Evolutionary conservation across 2,329 filamentous ascomycete genomes (phyloP).

Genomic region (Pseudogymnoascus sp.): DNA sequence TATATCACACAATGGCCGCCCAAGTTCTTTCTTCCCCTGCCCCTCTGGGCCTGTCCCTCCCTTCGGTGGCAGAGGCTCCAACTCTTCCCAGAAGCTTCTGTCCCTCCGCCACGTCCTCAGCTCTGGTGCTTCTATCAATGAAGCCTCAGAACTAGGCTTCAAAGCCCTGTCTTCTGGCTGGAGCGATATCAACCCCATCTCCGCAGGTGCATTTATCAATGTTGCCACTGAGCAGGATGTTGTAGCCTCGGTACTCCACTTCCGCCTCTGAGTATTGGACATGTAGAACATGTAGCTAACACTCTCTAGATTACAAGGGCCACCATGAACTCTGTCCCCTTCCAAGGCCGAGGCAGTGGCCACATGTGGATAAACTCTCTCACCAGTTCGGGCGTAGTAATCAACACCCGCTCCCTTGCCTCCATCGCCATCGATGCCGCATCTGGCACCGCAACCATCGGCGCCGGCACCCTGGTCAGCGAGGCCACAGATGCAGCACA

Average conservation of each 20-base stretch:
- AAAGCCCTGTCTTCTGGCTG: neutral
- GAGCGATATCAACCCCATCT: neutral
- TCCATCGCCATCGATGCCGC: neutral
- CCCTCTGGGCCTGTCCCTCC: neutral
- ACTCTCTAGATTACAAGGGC: neutral
- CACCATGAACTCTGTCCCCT: neutral
- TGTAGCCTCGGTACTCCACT: neutral
- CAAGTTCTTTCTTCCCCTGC: neutral
- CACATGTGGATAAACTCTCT: neutral
- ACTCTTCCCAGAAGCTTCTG: neutral
- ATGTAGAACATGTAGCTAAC: neutral
- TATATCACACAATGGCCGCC: neutral
- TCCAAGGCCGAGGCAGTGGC: neutral
- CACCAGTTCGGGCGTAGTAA: neutral
- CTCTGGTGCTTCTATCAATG: neutral
- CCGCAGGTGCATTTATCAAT: neutral
- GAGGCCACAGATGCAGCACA: neutral
- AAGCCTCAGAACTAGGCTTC: neutral
- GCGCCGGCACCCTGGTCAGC: neutral
- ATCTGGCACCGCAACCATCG: neutral
- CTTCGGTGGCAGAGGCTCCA: neutral
- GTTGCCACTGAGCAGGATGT: neutral
- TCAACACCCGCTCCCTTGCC: neutral
- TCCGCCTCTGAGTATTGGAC: neutral
- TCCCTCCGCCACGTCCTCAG: neutral